Percentiles rank a stretch among this genome's conserved stretches.
Conservation (phyloP, 164 flowering plant species). For the Echeveria elegans region DNA sequence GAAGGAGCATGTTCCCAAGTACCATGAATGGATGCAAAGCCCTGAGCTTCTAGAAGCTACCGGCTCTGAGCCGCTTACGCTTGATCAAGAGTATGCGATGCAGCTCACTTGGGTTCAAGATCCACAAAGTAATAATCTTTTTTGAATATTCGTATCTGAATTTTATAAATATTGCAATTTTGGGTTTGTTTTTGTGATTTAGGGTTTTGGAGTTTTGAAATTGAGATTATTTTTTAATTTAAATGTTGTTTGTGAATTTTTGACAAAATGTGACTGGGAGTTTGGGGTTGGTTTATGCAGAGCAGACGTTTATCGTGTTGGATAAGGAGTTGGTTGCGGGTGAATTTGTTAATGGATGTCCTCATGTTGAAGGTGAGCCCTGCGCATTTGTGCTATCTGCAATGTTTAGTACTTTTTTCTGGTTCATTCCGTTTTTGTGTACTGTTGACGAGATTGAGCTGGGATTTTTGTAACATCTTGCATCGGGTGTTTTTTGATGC, state of each 20-base stretch:
- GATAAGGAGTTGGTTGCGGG: slow-evolving; percentile 47
- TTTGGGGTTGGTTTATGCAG: slow-evolving; percentile 31
- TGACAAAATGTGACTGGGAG: neutral
- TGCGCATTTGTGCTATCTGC: neutral
- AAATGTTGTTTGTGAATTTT: neutral
- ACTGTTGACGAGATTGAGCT: neutral
- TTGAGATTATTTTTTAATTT: neutral
- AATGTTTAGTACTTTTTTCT: neutral
- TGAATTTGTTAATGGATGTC: slow-evolving; percentile 31
- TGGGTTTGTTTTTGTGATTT: neutral
- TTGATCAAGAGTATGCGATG: slow-evolving; percentile 72
- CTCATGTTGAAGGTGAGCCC: slow-evolving; percentile 71
- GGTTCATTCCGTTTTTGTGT: neutral
- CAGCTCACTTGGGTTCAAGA: slow-evolving; percentile 86
- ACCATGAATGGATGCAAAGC: slow-evolving; percentile 93
- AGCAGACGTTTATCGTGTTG: slow-evolving; percentile 78
- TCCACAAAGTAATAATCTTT: slow-evolving; percentile 39
- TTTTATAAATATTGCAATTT: neutral
- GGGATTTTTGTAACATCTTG: neutral
- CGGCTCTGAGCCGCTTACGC: slow-evolving; percentile 84
- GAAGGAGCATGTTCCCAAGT: slow-evolving; percentile 72
- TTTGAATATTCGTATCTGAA: slow-evolving; percentile 4
- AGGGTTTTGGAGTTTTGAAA: neutral
- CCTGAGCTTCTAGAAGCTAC: slow-evolving; percentile 71
- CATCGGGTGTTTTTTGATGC: neutral